These are phyloP conservation scores for Helenozyma baotianmanensis DNA, from an alignment of 805 yeast species.

Conservation along the genomic window DNA sequence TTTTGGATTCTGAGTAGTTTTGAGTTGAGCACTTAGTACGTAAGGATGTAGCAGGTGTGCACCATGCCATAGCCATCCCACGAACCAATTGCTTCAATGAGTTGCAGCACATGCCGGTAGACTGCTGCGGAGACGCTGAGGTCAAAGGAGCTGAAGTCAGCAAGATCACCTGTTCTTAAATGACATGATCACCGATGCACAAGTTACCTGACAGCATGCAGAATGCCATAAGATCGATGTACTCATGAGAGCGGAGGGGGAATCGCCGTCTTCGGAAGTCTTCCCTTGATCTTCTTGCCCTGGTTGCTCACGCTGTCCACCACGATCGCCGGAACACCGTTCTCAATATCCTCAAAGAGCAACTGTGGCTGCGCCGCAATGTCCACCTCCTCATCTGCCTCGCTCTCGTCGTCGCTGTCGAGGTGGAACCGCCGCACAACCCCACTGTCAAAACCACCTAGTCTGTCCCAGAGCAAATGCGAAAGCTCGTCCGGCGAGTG, in stretches of 20 bases:
- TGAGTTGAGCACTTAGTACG: no score
- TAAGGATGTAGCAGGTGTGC: no score
- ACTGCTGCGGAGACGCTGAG: no score
- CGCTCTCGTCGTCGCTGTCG: conserved; percentile 10
- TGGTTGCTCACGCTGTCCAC: conserved; percentile 28
- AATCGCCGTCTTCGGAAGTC: conserved; percentile 30
- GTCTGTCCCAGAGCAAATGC: conserved; percentile 40
- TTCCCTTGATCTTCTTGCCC: conserved; percentile 5
- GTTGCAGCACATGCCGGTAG: no score
- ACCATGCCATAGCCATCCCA: no score
- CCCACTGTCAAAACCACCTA: conserved; percentile 37
- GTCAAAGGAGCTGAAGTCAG: no score
- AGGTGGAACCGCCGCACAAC: conserved; percentile 27
- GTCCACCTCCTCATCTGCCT: conserved; percentile 12
- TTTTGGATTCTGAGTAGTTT: no score
- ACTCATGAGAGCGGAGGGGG: conserved; percentile 23
- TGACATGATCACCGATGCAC: no score
- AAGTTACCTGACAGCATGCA: no score
- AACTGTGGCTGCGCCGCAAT: conserved; percentile 30
- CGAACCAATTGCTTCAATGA: no score
- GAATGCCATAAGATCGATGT: conserved; percentile 2
- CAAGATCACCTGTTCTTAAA: no score
- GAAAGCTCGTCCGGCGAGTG: conserved; percentile 37
- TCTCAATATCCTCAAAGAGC: conserved; percentile 32
- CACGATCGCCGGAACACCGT: conserved; percentile 39